These are phyloP conservation scores for Macrolepiota fuliginosa DNA, from an alignment of 768 basidiomycete species.

Conservation along the genomic window DNA sequence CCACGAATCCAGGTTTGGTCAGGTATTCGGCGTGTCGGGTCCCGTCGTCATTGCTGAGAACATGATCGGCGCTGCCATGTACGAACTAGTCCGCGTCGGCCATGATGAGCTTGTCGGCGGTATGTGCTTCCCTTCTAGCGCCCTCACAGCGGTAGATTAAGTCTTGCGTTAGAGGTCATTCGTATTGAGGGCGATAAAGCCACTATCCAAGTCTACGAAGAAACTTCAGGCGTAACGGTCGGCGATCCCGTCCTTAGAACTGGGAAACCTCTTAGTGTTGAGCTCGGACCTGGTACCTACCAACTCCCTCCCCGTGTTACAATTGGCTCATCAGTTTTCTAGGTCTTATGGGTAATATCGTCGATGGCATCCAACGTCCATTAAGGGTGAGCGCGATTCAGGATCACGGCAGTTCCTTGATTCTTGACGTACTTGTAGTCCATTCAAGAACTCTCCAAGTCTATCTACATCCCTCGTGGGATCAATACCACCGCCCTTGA, in stretches of 20 bases:
- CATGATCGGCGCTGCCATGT: conserved; percentile 96
- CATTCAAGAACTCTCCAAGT: conserved; percentile 95
- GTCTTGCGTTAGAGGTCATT: conserved; percentile 78
- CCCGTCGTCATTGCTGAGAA: conserved; percentile 97
- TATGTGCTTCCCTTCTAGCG: conserved; percentile 30
- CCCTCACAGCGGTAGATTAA: conserved; percentile 8
- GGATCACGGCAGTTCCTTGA: conserved; percentile 2
- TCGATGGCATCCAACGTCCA: conserved; percentile 95
- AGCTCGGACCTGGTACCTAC: conserved; percentile 87
- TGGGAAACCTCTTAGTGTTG: conserved; percentile 96
- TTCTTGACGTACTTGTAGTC: conserved; percentile 39
- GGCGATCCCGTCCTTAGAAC: conserved; percentile 98
- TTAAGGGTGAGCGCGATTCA: conserved; percentile 57
- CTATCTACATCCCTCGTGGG: conserved; percentile 99
- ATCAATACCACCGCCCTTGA: conserved; percentile 97
- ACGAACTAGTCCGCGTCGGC: conserved; percentile 96
- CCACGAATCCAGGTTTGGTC: conserved; percentile 80
- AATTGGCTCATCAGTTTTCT: not conserved
- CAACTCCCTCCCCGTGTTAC: not conserved
- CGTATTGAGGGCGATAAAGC: conserved; percentile 97
- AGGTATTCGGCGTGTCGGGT: conserved; percentile 94
- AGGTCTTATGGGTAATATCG: conserved; percentile 99
- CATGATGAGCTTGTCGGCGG: conserved; percentile 98
- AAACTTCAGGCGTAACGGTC: conserved; percentile 98
- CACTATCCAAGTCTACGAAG: conserved; percentile 99